Evolutionary conservation across 805 yeast genomes (phyloP).

Genomic region (Teunomyces cretensis): DNA sequence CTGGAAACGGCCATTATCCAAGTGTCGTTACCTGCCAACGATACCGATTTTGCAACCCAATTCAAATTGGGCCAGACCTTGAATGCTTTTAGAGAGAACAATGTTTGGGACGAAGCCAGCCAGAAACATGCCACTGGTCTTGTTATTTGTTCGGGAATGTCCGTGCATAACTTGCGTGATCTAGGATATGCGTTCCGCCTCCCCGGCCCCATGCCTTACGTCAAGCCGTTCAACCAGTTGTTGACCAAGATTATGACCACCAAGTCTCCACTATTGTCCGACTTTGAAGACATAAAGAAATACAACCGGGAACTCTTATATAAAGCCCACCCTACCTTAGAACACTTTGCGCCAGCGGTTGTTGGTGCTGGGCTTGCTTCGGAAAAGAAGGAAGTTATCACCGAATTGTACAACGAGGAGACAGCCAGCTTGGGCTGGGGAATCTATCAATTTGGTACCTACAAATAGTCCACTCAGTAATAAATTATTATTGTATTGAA

Average conservation of each 20-base stretch:
- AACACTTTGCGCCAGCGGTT: constrained; percentile 68
- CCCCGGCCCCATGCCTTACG: constrained; percentile 45
- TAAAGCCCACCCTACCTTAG: constrained; percentile 73
- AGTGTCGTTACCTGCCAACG: constrained; percentile 46
- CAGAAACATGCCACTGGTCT: constrained; percentile 32
- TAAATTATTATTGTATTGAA: neutral
- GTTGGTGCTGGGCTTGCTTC: constrained; percentile 59
- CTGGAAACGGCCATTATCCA: constrained; percentile 49
- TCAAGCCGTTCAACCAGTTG: constrained; percentile 48
- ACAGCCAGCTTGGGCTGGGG: constrained; percentile 65
- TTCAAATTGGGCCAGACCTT: constrained; percentile 58
- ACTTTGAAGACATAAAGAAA: constrained; percentile 35
- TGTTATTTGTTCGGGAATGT: constrained; percentile 71
- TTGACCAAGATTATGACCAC: constrained; percentile 40
- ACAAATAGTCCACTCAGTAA: neutral
- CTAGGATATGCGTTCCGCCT: constrained; percentile 25
- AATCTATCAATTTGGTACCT: constrained; percentile 47
- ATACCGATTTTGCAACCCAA: constrained; percentile 40
- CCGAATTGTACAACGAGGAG: constrained; percentile 47
- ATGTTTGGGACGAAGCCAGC: constrained; percentile 29
- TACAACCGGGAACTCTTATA: constrained; percentile 33
- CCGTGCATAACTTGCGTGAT: constrained; percentile 73
- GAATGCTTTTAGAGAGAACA: constrained; percentile 47
- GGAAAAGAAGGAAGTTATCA: constrained; percentile 29
- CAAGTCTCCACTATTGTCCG: constrained; percentile 29